Evolutionary conservation across 73 alveolate genomes (phyloP), one percentile per base, ranked within the genome.

Genomic region (Breviolum minutum): DNA sequence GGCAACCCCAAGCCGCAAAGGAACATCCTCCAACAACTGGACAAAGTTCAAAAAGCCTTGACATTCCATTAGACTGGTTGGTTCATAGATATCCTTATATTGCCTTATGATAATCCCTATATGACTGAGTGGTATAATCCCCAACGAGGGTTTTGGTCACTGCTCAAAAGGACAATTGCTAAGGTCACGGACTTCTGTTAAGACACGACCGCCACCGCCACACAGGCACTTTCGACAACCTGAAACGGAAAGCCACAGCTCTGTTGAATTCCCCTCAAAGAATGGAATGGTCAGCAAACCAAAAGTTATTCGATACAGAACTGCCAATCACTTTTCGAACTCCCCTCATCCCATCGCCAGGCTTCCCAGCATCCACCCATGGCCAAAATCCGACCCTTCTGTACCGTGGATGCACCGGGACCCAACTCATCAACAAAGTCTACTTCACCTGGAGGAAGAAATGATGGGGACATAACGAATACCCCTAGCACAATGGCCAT

Each of bases 211-310:
- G 12, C 98, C 98, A 63, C 98, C 98, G 48, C 98, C 98, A 48
- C 98, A 92, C 89, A 92, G 54, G 90, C 98, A 92, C 48, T 80
- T 79, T 66, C 90, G 98, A 40, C 98, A 92, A 69, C 96, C 96
- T 89, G 29, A n/a, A 30, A 74, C 48, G 16, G n/a, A 74, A 19
- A 24, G 54, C 54, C 54, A 40, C 3, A 40, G 54, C 54, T 40
- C 54, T 3, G 54, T 3, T 40, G 54, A 40, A 40, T 40, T 40
- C 54, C 54, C 17, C 74, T 13, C 74, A 17, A 66, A 66, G 74
- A n/a, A n/a, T n/a, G n/a, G n/a, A n/a, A 40, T 40, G 0, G 3
- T 40, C 0, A 40, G 3, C 54, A 40, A 40, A 40, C 54, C 54
- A 40, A 40, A 40, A 40, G n/a, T 40, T 0, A 40, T 40, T 40